Evolutionary conservation across 2,329 filamentous ascomycete genomes (phyloP).

Genomic region (Aspergillus fumigatiaffinis): DNA sequence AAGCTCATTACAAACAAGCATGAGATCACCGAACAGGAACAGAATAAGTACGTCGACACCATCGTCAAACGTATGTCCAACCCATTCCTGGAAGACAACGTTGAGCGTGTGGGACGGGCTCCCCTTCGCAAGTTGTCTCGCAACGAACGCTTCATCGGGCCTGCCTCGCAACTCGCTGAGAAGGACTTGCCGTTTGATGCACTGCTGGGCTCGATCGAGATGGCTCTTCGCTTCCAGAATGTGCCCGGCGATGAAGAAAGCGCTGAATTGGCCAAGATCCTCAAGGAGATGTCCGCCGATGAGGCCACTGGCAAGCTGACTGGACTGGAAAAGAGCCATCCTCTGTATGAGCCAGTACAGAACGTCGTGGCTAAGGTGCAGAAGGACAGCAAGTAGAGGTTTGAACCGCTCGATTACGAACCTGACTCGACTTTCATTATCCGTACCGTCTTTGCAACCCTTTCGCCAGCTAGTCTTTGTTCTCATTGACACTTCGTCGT

Average conservation of each 20-base stretch:
- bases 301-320: slow-evolving; percentile 77
- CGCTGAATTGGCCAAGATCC: slow-evolving; percentile 76
- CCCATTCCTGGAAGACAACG: slow-evolving; percentile 84
- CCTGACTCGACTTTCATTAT: not conserved
- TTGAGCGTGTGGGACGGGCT: slow-evolving; percentile 92
- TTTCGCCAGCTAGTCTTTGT: slow-evolving; percentile 10
- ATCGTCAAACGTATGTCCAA: slow-evolving; percentile 93
- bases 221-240: slow-evolving; percentile 93
- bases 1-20: slow-evolving; percentile 84
- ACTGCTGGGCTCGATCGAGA: slow-evolving; percentile 79
- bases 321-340: slow-evolving; percentile 71
- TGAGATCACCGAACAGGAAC: slow-evolving; percentile 68
- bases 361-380: slow-evolving; percentile 82
- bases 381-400: slow-evolving; percentile 38
- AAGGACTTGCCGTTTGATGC: slow-evolving; percentile 66
- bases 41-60: slow-evolving; percentile 82
- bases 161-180: slow-evolving; percentile 84
- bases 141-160: slow-evolving; percentile 94
- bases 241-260: slow-evolving; percentile 90
- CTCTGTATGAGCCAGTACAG: slow-evolving; percentile 71
- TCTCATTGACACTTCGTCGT: not conserved
- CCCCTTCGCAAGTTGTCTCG: slow-evolving; percentile 89
- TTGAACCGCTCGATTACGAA: not conserved
- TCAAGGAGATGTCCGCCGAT: slow-evolving; percentile 68
- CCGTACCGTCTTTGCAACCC: not conserved